Evolutionary conservation across 1,284 basidiomycete species (phyloP).

Genomic region (Trametes versicolor): DNA sequence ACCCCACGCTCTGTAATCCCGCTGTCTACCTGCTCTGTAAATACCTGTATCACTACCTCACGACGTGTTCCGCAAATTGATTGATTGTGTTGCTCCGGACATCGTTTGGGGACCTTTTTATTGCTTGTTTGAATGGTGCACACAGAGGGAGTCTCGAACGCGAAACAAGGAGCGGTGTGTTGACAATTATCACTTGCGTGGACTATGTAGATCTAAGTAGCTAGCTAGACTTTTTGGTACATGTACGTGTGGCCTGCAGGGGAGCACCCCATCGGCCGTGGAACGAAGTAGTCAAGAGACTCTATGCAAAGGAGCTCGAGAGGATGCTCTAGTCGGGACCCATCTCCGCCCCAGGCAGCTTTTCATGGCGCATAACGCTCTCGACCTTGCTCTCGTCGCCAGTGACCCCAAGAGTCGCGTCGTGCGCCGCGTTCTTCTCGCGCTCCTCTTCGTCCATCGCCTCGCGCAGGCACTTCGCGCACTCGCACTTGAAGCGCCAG

Average conservation of each 20-base stretch:
- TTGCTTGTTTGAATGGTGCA: too few species aligned
- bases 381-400: conserved; percentile 70
- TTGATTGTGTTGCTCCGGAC: not conserved
- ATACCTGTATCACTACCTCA: conserved; percentile 33
- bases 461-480: conserved; percentile 70
- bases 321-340: conserved; percentile 27
- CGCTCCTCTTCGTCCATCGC: conserved; percentile 45
- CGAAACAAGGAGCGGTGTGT: not conserved
- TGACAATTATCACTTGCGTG: conserved; percentile 9
- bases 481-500: conserved; percentile 81
- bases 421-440: conserved; percentile 24
- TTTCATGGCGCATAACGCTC: conserved; percentile 52
- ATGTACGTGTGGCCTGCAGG: not conserved
- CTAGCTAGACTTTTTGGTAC: conserved; percentile 16
- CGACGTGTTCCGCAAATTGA: not conserved
- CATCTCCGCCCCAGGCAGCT: conserved; percentile 22
- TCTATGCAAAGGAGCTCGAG: not conserved
- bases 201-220: conserved; percentile 8
- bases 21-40: conserved; percentile 40
- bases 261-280: not conserved
- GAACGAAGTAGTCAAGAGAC: not conserved
- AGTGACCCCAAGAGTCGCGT: conserved; percentile 49
- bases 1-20: conserved; percentile 34
- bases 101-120: too few species aligned
- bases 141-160: not conserved